A percentile compares a stretch with the other conserved stretches of the same genome.
Evolutionary conservation across 768 basidiomycete genomes (phyloP).

Genomic region (Galerina sulciceps): DNA sequence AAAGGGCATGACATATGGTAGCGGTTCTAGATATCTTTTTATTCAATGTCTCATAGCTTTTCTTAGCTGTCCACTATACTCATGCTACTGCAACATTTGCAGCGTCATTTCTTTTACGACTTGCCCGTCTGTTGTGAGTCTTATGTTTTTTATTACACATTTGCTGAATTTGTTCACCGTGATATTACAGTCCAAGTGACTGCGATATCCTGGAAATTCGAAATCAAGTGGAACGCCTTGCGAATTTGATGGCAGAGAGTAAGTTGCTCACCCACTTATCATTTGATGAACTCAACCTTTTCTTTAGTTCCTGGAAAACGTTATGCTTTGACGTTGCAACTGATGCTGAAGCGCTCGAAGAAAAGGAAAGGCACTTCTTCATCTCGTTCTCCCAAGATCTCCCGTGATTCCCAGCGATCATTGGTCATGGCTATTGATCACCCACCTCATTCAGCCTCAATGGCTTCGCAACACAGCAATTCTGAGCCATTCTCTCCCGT

Average conservation of each 20-base stretch:
- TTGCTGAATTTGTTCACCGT: constrained; percentile 1
- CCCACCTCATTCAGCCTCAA: constrained; percentile 32
- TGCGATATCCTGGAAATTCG: constrained; percentile 78
- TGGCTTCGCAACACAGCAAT: constrained; percentile 37
- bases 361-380: constrained; percentile 59
- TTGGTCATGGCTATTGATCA: constrained; percentile 52
- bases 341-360: constrained; percentile 83
- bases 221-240: constrained; percentile 77
- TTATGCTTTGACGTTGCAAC: constrained; percentile 86
- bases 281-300: background rate
- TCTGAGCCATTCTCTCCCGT: constrained; percentile 60
- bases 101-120: constrained; percentile 85
- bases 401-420: constrained; percentile 58
- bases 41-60: background rate
- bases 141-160: background rate
- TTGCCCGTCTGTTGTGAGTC: constrained; percentile 85
- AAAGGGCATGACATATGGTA: constrained; percentile 92
- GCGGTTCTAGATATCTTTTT: background rate
- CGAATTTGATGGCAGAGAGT: constrained; percentile 81
- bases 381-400: constrained; percentile 63
- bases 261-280: constrained; percentile 26
- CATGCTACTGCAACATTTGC: constrained; percentile 95
- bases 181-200: constrained; percentile 71
- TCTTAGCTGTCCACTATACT: constrained; percentile 81
- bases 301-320: constrained; percentile 85